phyloP scores from a whole-genome alignment of 345 rosid genomes.

The Acer negundo region DNA sequence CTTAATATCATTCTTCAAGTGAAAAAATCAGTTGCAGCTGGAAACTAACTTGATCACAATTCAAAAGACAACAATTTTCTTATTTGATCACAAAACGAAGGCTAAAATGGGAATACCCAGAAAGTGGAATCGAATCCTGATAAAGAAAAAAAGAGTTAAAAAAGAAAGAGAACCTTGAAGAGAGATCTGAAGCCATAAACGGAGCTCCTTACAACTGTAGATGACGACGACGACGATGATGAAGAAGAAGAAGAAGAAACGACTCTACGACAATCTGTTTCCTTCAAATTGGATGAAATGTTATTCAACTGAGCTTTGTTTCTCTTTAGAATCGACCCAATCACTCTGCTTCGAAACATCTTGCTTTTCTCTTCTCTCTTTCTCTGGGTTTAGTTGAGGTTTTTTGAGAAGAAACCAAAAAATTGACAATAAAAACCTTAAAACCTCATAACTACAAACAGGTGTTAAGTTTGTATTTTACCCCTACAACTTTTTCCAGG shows the following conservation, averaged over 20 bases:
- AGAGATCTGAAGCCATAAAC: conserved; percentile 46
- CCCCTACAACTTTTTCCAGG: no score
- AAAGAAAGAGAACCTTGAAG: conserved; percentile 33
- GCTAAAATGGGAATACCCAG: not conserved
- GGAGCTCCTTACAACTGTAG: conserved; percentile 42
- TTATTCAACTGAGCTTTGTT: conserved; percentile 36
- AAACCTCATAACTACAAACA: no score
- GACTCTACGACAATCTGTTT: conserved; percentile 31
- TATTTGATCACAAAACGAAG: not conserved
- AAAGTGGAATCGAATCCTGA: not conserved
- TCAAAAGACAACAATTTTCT: not conserved
- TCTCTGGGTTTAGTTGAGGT: not conserved
- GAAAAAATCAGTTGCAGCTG: not conserved
- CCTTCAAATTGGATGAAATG: conserved; percentile 31
- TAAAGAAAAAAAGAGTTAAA: conserved; percentile 10
- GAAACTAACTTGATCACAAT: not conserved
- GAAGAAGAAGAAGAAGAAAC: conserved; percentile 17
- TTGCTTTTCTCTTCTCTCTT: conserved; percentile 11
- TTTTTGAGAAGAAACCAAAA: not conserved
- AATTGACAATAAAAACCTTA: not conserved
- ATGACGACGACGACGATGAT: conserved; percentile 22
- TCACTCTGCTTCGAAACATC: conserved; percentile 51
- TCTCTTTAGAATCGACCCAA: conserved; percentile 58
- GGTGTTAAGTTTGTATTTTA: no score
- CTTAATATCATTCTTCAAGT: not conserved